A percentile compares a stretch with the other conserved stretches of the same genome.
phyloP scores from a whole-genome alignment of 2,329 filamentous ascomycete genomes.

The Fusarium piperis region DNA sequence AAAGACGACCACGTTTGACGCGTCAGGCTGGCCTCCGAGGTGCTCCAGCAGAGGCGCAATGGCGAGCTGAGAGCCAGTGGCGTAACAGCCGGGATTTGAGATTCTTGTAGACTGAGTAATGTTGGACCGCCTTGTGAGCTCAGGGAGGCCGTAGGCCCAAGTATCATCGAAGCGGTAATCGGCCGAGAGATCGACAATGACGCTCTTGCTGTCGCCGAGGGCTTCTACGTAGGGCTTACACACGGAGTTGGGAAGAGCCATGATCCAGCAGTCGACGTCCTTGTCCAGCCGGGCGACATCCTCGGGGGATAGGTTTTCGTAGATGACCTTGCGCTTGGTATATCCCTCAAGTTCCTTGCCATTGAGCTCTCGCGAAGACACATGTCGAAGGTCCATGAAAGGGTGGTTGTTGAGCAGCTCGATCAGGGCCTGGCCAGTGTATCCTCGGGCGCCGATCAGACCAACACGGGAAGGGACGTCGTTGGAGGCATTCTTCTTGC shows the following conservation, averaged over 20 bases:
- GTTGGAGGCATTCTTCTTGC: constrained; percentile 88
- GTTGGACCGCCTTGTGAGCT: constrained; percentile 79
- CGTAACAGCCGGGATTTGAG: constrained; percentile 70
- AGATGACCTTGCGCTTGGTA: constrained; percentile 88
- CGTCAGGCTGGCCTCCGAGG: constrained; percentile 75
- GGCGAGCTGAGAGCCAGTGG: constrained; percentile 89
- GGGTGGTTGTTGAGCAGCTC: constrained; percentile 88
- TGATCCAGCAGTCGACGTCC: constrained; percentile 96
- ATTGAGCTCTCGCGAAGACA: constrained; percentile 91
- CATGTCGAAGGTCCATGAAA: constrained; percentile 87
- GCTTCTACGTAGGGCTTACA: constrained; percentile 95
- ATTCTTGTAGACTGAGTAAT: constrained; percentile 74
- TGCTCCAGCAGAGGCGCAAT: constrained; percentile 83
- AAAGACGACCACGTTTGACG: constrained; percentile 68
- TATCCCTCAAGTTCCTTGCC: constrained; percentile 91
- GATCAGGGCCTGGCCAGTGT: constrained; percentile 92
- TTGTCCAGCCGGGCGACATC: constrained; percentile 88
- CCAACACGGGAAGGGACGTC: constrained; percentile 81
- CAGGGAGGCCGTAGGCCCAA: constrained; percentile 87
- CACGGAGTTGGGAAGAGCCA: constrained; percentile 95
- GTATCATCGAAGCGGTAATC: constrained; percentile 82
- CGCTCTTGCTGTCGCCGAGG: constrained; percentile 69
- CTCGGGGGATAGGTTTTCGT: constrained; percentile 88
- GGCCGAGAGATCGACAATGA: constrained; percentile 94
- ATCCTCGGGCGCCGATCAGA: constrained; percentile 90